phyloP scores from a whole-genome alignment of 2,329 filamentous ascomycete genomes.

The Capronia epimyces region DNA sequence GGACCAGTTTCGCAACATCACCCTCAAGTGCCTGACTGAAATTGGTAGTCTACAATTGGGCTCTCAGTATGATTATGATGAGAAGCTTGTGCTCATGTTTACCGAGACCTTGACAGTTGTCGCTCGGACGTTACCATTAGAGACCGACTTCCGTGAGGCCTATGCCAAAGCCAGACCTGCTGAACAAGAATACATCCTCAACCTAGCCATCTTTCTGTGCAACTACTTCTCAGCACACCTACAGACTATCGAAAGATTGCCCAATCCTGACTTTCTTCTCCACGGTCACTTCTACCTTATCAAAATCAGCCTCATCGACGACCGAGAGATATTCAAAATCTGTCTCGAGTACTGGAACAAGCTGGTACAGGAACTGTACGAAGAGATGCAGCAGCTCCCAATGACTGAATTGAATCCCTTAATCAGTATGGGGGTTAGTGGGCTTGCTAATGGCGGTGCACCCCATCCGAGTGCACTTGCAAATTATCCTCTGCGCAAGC shows the following conservation, averaged over 20 bases:
- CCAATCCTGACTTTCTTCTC: conserved; percentile 88
- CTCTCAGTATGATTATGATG: conserved; percentile 71
- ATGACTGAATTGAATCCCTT: conserved; percentile 90
- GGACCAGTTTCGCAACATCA: conserved; percentile 93
- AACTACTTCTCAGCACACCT: conserved; percentile 96
- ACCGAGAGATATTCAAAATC: conserved; percentile 99
- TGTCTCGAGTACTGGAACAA: conserved; percentile 99
- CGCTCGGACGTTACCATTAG: conserved; percentile 83
- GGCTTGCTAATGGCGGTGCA: conserved; percentile 71
- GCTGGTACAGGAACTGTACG: conserved; percentile 93
- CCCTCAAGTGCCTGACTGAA: conserved; percentile 92
- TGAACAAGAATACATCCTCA: conserved; percentile 97
- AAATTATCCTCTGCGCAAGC: conserved; percentile 90
- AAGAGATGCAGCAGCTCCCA: conserved; percentile 96
- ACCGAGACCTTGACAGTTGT: conserved; percentile 92
- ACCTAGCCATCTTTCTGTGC: conserved; percentile 88
- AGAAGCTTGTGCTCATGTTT: conserved; percentile 97
- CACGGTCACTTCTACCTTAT: conserved; percentile 98
- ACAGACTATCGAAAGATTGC: conserved; percentile 88
- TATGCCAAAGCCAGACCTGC: conserved; percentile 86
- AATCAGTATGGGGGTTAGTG: conserved; percentile 66
- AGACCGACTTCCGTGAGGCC: conserved; percentile 82
- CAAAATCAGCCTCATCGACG: conserved; percentile 96
- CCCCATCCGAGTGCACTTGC: conserved; percentile 77
- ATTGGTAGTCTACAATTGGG: conserved; percentile 90